Base-by-base conservation (phyloP, 2,329 filamentous ascomycete genomes). In the Fusarium illudens region DNA sequence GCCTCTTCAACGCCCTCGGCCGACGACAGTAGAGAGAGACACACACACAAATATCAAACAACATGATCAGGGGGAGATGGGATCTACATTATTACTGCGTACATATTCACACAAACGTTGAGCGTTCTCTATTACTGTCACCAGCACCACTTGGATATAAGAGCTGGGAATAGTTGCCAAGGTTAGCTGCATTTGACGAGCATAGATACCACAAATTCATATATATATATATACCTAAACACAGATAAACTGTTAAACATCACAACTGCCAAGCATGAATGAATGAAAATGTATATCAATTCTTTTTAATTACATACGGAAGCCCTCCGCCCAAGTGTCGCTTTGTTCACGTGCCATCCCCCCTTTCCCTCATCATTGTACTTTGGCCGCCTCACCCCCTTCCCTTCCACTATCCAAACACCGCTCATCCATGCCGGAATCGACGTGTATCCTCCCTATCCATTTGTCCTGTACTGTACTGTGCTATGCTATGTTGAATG, bases 1-100 rank as follows among this genome's bases (percentile, higher is more conserved):
- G 75, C 60, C 56, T 78, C 20, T 75, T 77, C 68, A 80, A 80
- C 68, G 36, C 77, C 25, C 66, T 80, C 33, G 71, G 78, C 57
- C 75, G 76, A 71, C 73, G 71, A 70, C 73, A 69, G 60, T 71
- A 70, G 55, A 58, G 17, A 5, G 29, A 44, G 11, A 7, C 13
- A 12, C 7, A 17, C 10, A 39, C 9, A 15, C 27, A 39, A 17
- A 49, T n/a, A 55, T 33, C 15, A 39, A 22, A 37, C 19, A 22
- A 37, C 25, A n/a, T 29, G 12, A 22, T 10, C 19, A 22, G 27
- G 33, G 36, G n/a, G 44, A 25, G 11, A 13, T 15, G 6, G 8
- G n/a, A 22, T 33, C 29, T 34, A 34, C 32, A 22, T 36, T 15
- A 17, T 58, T 33, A 17, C 56, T 54, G 8, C 42, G 49, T 34